A percentile compares a stretch with the other conserved stretches of the same genome.
Evolutionary conservation across 1,284 basidiomycete species (phyloP).

Genomic region (Lentinula novae-zelandiae): DNA sequence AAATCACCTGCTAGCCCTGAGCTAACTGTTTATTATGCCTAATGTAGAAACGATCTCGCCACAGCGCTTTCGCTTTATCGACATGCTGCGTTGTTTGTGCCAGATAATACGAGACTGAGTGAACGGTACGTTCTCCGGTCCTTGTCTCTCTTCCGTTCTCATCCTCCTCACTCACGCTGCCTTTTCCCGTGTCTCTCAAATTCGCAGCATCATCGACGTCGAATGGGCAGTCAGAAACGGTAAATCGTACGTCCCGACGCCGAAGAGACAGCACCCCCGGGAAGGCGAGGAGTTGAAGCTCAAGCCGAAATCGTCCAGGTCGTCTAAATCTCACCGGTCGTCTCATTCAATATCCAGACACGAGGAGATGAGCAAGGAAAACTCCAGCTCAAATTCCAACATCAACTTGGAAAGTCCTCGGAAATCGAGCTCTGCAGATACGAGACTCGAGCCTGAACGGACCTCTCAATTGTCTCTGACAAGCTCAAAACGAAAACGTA

Average conservation of each 20-base stretch:
- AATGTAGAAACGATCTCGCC: slow-evolving; percentile 42
- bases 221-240: slow-evolving; percentile 66
- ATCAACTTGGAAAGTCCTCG: neutral
- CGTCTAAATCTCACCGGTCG: neutral
- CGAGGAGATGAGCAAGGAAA: neutral
- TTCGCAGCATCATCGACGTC: slow-evolving; percentile 65
- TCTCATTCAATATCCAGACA: neutral
- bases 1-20: neutral
- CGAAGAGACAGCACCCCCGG: slow-evolving; percentile 40
- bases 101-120: slow-evolving; percentile 75
- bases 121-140: slow-evolving; percentile 73
- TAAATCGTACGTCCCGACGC: slow-evolving; percentile 56
- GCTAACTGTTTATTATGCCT: too few relatives aligned
- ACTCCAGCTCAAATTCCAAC: neutral
- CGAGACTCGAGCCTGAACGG: neutral
- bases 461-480: neutral
- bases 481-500: slow-evolving; percentile 2
- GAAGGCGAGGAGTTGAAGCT: slow-evolving; percentile 17
- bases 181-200: neutral
- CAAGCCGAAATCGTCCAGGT: slow-evolving; percentile 4
- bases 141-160: neutral
- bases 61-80: slow-evolving; percentile 74
- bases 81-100: slow-evolving; percentile 72
- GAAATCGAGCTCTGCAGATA: neutral
- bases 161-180: neutral